These are phyloP conservation scores for Saccharomyces eubayanus DNA, from an alignment of 805 yeast species.

Conservation along the genomic window DNA sequence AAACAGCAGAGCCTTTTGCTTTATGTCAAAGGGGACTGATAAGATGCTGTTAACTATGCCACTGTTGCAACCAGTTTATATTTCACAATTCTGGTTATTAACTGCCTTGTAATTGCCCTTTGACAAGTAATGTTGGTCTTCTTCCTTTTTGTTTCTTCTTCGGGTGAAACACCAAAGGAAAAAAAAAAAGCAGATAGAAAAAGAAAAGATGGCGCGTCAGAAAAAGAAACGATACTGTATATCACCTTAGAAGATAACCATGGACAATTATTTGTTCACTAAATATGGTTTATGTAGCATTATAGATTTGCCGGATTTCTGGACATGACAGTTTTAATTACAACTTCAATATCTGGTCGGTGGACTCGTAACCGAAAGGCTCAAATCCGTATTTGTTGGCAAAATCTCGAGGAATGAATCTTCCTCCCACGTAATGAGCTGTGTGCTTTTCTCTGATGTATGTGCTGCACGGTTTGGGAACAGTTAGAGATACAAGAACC, in stretches of 20 bases:
- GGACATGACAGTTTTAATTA: not conserved
- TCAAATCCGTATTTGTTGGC: slow-evolving; percentile 69
- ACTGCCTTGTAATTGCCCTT: not conserved
- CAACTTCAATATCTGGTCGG: slow-evolving; percentile 46
- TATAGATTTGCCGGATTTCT: not conserved
- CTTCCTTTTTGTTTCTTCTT: not conserved
- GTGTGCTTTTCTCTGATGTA: slow-evolving; percentile 36
- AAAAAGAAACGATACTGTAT: not conserved
- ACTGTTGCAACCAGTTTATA: not conserved
- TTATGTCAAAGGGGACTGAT: not conserved
- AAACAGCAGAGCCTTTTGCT: not conserved
- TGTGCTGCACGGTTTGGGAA: slow-evolving; percentile 82
- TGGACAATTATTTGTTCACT: not conserved
- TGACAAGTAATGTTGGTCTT: not conserved
- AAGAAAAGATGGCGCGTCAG: not conserved
- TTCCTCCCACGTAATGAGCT: slow-evolving; percentile 79
- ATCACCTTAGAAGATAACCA: not conserved
- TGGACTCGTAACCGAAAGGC: slow-evolving; percentile 50
- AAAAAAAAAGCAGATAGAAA: slow-evolving; percentile 1
- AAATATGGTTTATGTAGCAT: not conserved
- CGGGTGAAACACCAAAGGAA: not conserved
- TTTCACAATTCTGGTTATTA: not conserved
- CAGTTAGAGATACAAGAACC: slow-evolving; percentile 75
- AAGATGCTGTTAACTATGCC: not conserved
- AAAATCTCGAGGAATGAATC: slow-evolving; percentile 61